Evolutionary conservation across 2,329 filamentous ascomycete genomes (phyloP).

Genomic region (Plectosphaerella cucumerina): DNA sequence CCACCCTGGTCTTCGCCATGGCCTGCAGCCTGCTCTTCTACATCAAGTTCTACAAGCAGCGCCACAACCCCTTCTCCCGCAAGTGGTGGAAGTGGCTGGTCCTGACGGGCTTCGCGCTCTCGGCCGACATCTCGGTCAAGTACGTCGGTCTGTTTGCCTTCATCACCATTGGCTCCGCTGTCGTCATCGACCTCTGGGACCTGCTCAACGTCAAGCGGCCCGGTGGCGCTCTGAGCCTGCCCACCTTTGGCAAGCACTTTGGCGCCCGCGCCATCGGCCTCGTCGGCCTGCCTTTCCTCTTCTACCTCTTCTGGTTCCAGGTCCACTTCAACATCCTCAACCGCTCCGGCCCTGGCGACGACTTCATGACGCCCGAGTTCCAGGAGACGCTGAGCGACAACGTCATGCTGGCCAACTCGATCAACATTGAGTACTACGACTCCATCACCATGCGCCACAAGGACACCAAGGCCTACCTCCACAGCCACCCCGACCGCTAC

Average conservation of each 20-base stretch:
- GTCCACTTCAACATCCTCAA: conserved; percentile 91
- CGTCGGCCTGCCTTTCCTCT: conserved; percentile 88
- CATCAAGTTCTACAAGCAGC: conserved; percentile 95
- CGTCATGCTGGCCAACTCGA: conserved; percentile 79
- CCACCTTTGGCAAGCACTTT: conserved; percentile 85
- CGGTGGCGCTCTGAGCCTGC: conserved; percentile 73
- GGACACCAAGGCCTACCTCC: conserved; percentile 93
- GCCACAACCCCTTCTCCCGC: conserved; percentile 81
- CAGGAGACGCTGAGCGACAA: conserved; percentile 97
- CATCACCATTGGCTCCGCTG: conserved; percentile 91
- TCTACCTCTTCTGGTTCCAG: conserved; percentile 99
- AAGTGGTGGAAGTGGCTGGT: conserved; percentile 99
- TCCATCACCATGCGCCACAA: conserved; percentile 87
- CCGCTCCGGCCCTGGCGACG: conserved; percentile 88
- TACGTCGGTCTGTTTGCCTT: conserved; percentile 97
- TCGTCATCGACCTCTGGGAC: conserved; percentile 92
- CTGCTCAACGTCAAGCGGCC: conserved; percentile 84
- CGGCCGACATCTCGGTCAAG: conserved; percentile 97
- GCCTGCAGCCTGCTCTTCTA: conserved; percentile 90
- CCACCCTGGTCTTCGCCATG: conserved; percentile 93
- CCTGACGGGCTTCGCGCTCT: conserved; percentile 87
- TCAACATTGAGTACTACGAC: conserved; percentile 88
- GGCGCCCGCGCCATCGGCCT: conserved; percentile 79
- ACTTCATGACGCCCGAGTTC: conserved; percentile 98
- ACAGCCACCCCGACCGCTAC: conserved; percentile 87